Percentiles rank a stretch among this genome's conserved stretches.
These are phyloP conservation scores for Lactifluus volemus DNA, from an alignment of 768 basidiomycete genomes.

Conservation along the genomic window DNA sequence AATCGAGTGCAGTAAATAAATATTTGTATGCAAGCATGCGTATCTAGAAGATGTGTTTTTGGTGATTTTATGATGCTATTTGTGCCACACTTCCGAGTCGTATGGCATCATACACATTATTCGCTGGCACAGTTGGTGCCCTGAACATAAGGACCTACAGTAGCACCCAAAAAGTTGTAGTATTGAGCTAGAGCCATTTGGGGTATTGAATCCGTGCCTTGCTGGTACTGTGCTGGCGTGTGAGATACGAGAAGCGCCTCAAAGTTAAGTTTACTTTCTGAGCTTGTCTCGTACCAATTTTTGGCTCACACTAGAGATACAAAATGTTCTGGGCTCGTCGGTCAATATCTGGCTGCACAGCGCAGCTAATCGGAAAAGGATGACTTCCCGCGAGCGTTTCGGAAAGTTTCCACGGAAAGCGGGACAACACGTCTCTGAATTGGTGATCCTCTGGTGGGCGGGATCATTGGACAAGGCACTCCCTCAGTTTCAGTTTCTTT, in stretches of 20 bases:
- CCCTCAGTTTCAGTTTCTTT: background rate
- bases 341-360: background rate
- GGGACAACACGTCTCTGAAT: constrained; percentile 59
- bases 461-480: constrained; percentile 39
- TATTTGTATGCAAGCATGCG: background rate
- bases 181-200: too few relatives aligned
- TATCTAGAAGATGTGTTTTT: background rate
- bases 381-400: constrained; percentile 64
- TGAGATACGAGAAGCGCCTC: too few relatives aligned
- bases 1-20: background rate
- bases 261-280: too few relatives aligned
- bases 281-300: background rate
- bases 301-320: constrained; percentile 66
- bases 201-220: too few relatives aligned
- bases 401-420: constrained; percentile 67
- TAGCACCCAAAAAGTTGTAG: too few relatives aligned
- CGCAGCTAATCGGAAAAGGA: constrained; percentile 67
- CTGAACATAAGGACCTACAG: background rate
- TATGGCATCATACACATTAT: background rate
- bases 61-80: background rate
- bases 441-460: constrained; percentile 49
- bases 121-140: background rate
- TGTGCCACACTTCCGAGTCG: background rate
- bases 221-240: too few relatives aligned
- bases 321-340: constrained; percentile 43